phyloP scores from a whole-genome alignment of 116 monocot species.

The Iris pallida region DNA sequence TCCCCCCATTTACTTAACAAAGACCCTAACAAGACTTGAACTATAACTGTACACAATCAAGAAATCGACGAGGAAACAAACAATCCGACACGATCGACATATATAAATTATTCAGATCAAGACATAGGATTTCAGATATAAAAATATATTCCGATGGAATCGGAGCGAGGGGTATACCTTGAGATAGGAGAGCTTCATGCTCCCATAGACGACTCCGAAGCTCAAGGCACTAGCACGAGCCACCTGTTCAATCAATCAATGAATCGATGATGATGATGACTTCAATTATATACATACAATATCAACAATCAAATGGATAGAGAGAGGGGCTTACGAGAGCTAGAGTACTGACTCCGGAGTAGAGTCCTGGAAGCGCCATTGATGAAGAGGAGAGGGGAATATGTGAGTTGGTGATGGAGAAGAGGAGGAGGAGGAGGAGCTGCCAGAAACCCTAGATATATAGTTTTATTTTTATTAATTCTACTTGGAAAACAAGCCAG shows the following conservation, averaged over 20 bases:
- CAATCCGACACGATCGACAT: too few relatives aligned
- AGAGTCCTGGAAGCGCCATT: slow-evolving; percentile 42
- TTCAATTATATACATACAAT: background rate
- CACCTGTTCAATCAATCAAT: slow-evolving; percentile 18
- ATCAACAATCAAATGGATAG: background rate
- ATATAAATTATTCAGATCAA: too few relatives aligned
- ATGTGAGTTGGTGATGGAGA: background rate
- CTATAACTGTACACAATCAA: too few relatives aligned
- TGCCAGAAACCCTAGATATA: too few relatives aligned
- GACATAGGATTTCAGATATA: too few relatives aligned
- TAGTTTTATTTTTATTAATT: too few relatives aligned
- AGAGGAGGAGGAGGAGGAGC: too few relatives aligned
- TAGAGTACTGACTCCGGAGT: slow-evolving; percentile 54
- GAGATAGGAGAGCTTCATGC: slow-evolving; percentile 42
- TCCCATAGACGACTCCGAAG: slow-evolving; percentile 38
- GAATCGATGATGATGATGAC: background rate
- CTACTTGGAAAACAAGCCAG: too few relatives aligned
- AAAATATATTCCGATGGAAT: too few relatives aligned
- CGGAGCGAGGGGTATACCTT: slow-evolving; percentile 17
- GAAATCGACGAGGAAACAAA: too few relatives aligned
- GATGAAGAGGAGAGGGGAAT: slow-evolving; percentile 2
- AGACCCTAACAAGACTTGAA: too few relatives aligned
- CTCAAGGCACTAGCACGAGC: slow-evolving; percentile 40
- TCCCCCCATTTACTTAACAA: too few relatives aligned
- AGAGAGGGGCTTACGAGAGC: slow-evolving; percentile 33